These are phyloP conservation scores for Yarrowia sp. DNA, from an alignment of 805 yeast species.

Conservation along the genomic window DNA sequence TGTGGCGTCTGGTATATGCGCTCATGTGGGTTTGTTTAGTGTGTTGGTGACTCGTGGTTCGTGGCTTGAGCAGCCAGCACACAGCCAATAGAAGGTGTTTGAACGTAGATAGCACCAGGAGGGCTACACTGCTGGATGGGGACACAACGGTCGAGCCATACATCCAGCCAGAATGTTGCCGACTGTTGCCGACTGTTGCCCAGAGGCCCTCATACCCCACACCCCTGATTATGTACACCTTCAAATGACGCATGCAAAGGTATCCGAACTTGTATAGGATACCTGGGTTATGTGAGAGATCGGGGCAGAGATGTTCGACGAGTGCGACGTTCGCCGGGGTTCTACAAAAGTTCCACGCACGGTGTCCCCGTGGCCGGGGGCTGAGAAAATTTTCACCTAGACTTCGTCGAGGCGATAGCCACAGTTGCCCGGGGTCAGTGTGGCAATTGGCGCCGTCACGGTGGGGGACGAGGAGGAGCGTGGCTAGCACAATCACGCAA, in stretches of 20 bases:
- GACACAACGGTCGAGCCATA: no score
- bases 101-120: background rate
- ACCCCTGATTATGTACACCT: constrained; percentile 20
- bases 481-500: constrained; percentile 26
- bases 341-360: background rate
- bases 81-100: background rate
- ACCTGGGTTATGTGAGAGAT: no score
- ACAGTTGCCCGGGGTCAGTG: background rate
- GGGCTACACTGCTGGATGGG: no score
- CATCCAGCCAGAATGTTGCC: no score
- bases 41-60: constrained; percentile 15
- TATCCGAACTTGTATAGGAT: no score
- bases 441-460: background rate
- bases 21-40: constrained; percentile 6
- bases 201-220: background rate
- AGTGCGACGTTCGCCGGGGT: background rate
- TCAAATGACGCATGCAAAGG: background rate
- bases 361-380: background rate
- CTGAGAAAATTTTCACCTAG: background rate
- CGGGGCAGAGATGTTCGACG: background rate
- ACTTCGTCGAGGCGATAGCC: constrained; percentile 6
- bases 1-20: constrained; percentile 17
- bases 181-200: no score
- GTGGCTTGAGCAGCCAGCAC: constrained; percentile 30
- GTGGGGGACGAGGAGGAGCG: background rate